Evolutionary conservation across 495 filamentous ascomycete genomes (phyloP).

Genomic region (Lophiotrema nucula): DNA sequence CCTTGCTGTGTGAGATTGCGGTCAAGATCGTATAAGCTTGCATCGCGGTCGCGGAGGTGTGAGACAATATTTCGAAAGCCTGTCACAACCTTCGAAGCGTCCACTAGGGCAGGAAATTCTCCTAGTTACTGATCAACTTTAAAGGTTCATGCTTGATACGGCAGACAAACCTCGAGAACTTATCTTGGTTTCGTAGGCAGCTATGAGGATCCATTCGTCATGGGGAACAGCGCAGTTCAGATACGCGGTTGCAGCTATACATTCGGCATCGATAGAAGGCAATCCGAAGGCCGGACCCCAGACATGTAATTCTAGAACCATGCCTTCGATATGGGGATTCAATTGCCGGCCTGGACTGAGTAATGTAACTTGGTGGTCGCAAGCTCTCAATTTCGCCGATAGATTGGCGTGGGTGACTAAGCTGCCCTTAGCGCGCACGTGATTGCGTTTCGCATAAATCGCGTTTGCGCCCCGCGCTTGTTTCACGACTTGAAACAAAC

Average conservation of each 20-base stretch:
- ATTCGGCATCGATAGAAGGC: conserved; percentile 88
- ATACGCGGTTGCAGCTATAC: conserved; percentile 64
- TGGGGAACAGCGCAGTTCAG: conserved; percentile 56
- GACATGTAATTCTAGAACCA: conserved; percentile 78
- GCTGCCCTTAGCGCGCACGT: background rate
- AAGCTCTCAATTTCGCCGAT: too few relatives aligned
- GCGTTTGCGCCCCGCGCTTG: too few relatives aligned
- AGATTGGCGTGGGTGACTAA: background rate
- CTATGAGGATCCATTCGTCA: conserved; percentile 68
- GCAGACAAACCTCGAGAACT: conserved; percentile 70
- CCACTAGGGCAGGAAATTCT: conserved; percentile 69
- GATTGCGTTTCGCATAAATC: background rate
- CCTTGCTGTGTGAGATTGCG: conserved; percentile 45
- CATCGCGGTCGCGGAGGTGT: conserved; percentile 52
- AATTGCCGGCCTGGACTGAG: too few relatives aligned
- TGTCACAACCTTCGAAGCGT: conserved; percentile 61
- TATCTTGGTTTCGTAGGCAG: conserved; percentile 69
- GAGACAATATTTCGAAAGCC: conserved; percentile 73
- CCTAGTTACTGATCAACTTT: too few relatives aligned
- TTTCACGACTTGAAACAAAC: too few relatives aligned
- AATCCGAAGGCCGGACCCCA: conserved; percentile 88
- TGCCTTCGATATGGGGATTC: too few relatives aligned
- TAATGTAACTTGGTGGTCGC: too few relatives aligned
- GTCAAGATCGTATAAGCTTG: conserved; percentile 57
- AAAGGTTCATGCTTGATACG: background rate